phyloP scores from a whole-genome alignment of 768 basidiomycete genomes.

The Filobasidium wieringae region DNA sequence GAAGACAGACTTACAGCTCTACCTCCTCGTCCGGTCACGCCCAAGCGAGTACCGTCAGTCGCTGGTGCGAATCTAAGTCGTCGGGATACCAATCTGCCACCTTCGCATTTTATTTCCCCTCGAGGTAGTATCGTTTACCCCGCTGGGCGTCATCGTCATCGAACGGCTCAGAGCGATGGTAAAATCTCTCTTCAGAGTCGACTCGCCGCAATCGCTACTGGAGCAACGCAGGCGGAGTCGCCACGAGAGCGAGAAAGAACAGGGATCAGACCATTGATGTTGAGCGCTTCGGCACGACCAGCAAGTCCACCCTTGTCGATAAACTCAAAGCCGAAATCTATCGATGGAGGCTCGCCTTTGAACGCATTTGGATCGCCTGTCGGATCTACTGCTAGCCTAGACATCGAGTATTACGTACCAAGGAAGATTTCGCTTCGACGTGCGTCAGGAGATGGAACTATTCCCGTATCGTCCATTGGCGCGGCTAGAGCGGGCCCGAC shows the following conservation, averaged over 20 bases:
- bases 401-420: conserved; percentile 6
- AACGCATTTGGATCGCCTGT: not conserved
- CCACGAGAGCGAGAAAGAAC: conserved; percentile 2
- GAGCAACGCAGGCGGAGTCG: not conserved
- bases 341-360: not conserved
- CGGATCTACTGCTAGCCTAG: not conserved
- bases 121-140: conserved; percentile 17
- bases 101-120: conserved; percentile 13
- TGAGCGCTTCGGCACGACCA: conserved; percentile 2
- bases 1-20: not conserved
- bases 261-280: not conserved
- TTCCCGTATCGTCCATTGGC: conserved; percentile 2
- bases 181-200: conserved; percentile 10
- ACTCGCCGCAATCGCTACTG: conserved; percentile 1
- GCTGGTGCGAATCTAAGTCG: conserved; percentile 6
- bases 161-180: not conserved
- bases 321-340: not conserved
- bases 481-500: not conserved
- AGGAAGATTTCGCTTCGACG: conserved; percentile 1
- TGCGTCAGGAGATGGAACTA: not conserved
- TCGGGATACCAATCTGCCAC: conserved; percentile 13
- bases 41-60: not conserved
- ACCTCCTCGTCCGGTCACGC: not conserved
- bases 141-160: conserved; percentile 12
- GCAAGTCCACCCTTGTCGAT: conserved; percentile 1